phyloP scores from a whole-genome alignment of 768 basidiomycete genomes.

The Termitomyces eurrhizus region DNA sequence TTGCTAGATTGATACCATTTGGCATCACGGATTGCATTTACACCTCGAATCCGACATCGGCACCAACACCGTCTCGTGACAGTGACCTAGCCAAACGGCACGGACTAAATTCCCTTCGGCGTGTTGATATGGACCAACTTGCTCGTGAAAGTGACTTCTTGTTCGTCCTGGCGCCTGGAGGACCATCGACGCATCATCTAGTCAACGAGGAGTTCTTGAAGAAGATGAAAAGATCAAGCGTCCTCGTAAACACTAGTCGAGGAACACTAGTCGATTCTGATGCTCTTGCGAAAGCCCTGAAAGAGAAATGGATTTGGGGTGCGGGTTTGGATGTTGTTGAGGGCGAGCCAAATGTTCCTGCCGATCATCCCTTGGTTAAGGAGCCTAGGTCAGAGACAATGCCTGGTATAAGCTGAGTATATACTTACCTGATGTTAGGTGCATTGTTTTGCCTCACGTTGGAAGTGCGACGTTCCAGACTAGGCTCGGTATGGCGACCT shows the following conservation, averaged over 20 bases:
- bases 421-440: constrained; percentile 29
- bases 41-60: constrained; percentile 50
- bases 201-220: constrained; percentile 68
- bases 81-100: constrained; percentile 26
- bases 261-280: constrained; percentile 90
- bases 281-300: constrained; percentile 78
- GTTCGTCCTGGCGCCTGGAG: constrained; percentile 80
- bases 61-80: constrained; percentile 41
- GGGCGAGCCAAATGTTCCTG: constrained; percentile 75
- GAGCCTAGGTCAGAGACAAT: constrained; percentile 54
- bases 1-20: constrained; percentile 77
- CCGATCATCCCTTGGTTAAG: constrained; percentile 77
- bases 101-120: constrained; percentile 39
- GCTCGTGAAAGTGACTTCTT: constrained; percentile 80
- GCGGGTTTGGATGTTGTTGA: constrained; percentile 94
- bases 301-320: constrained; percentile 79
- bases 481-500: constrained; percentile 73
- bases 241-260: constrained; percentile 82
- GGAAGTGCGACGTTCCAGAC: constrained; percentile 89
- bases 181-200: constrained; percentile 63
- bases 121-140: constrained; percentile 62
- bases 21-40: constrained; percentile 76
- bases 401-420: neutral
- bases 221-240: constrained; percentile 80
- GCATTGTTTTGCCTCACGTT: constrained; percentile 84